A percentile compares a stretch with the other conserved stretches of the same genome.
Conservation (phyloP, 495 filamentous ascomycete species). For the Penicillium turbatum region DNA sequence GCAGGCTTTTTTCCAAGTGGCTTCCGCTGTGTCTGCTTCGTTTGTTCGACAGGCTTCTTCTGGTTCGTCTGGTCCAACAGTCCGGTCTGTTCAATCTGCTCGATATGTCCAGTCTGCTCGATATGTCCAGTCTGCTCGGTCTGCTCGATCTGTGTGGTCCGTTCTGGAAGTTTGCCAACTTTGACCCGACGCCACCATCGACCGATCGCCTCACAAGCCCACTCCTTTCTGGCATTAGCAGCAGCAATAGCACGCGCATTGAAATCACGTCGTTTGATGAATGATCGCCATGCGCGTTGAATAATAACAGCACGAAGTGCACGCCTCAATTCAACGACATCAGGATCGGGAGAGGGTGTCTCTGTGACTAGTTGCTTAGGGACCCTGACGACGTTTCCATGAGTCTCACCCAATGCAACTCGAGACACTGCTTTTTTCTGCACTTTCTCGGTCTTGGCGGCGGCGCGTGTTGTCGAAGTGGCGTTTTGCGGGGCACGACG, state of each 20-base stretch:
- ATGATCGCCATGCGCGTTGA: constrained; percentile 2
- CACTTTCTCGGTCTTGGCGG: neutral
- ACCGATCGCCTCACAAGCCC: constrained; percentile 1
- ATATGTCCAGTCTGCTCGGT: neutral
- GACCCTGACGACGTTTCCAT: constrained; percentile 3
- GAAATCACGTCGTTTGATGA: neutral
- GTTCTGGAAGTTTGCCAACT: neutral
- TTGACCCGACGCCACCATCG: constrained; percentile 4
- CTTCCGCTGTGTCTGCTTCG: neutral
- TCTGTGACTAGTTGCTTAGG: neutral
- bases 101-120: neutral
- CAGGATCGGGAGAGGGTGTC: neutral
- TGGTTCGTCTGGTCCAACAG: no score
- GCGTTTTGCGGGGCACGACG: neutral
- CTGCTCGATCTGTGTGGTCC: neutral
- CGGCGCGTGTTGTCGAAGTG: neutral
- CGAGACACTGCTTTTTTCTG: constrained; percentile 1
- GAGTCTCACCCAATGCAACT: constrained; percentile 9
- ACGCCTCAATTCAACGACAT: neutral
- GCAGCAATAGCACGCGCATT: neutral
- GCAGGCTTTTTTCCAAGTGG: neutral
- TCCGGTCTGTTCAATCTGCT: neutral
- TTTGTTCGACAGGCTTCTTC: neutral
- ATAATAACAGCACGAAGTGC: neutral
- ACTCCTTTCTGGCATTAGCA: neutral